phyloP scores from a whole-genome alignment of 2,329 filamentous ascomycete genomes.

The Chaetothyriales sp. region DNA sequence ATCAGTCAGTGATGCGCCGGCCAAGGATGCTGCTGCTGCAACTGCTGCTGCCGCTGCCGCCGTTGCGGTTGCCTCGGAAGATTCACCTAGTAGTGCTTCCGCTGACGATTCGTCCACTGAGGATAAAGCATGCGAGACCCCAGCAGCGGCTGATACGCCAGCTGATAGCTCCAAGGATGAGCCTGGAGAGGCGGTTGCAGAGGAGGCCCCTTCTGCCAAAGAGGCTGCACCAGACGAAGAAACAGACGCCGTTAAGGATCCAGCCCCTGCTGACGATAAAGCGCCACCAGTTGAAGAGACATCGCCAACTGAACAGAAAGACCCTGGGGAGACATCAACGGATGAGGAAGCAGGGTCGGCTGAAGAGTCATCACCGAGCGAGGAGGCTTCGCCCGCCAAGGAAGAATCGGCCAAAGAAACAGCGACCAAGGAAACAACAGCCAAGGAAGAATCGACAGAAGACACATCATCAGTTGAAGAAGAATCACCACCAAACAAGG shows the following conservation, averaged over 20 bases:
- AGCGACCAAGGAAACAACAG: too few relatives aligned
- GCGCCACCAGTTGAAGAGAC: constrained; percentile 9
- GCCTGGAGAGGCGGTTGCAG: neutral
- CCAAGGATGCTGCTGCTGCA: constrained; percentile 3
- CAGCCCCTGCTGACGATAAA: constrained; percentile 4
- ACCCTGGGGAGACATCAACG: too few relatives aligned
- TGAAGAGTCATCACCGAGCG: too few relatives aligned
- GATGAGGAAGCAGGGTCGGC: too few relatives aligned
- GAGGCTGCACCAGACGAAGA: constrained; percentile 2
- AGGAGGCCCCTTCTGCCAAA: constrained; percentile 4
- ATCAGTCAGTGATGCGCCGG: neutral
- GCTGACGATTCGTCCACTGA: neutral
- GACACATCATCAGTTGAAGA: too few relatives aligned
- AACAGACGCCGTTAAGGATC: too few relatives aligned
- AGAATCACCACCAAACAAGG: too few relatives aligned
- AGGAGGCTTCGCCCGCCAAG: too few relatives aligned
- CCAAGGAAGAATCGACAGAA: too few relatives aligned
- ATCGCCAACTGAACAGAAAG: neutral
- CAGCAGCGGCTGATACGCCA: constrained; percentile 1
- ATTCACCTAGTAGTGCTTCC: neutral
- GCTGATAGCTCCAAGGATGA: neutral
- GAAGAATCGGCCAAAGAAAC: too few relatives aligned
- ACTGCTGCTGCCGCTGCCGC: too few relatives aligned
- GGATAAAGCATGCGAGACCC: neutral
- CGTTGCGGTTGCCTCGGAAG: constrained; percentile 1